Base-by-base conservation (phyloP, 371 early-diverging fungal species). In the Syncephalis plumigaleata region DNA sequence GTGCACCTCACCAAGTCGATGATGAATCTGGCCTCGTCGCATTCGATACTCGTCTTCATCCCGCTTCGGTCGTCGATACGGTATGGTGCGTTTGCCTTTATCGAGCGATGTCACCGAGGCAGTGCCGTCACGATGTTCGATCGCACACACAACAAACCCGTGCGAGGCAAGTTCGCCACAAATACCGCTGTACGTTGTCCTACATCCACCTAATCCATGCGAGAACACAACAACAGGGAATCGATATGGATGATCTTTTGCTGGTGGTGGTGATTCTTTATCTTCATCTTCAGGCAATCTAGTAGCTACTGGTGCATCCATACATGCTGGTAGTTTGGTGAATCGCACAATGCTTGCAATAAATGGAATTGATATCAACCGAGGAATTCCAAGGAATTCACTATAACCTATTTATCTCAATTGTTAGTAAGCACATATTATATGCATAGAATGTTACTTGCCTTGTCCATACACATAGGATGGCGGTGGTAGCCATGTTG, bases 51-150 rank as follows among this genome's bases (percentile, higher is more conserved):
- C 48, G 8, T 39, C 51, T 16, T 44, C 45, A 7, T 49, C 56
- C 7, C 49, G 52, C 17, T 49, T 53, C 20, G 56, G 53, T 2
- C 45, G 22, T n/a, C 49, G 48, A 27, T 56, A 55, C 27, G 53
- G 50, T 15, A 42, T 37, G 11, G 51, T 47, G 52, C 42, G 55
- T 47, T 48, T 38, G 22, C 47, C 51, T 15, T 55, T 50, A 2
- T 42, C 27, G 9, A 43, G 42, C 18, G 43, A 40, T 1, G 60
- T 54, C 11, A 55, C 36, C 20, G 63, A 58, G 0, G 60, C 77
- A 9, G 65, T 58, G 2, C 66, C 59, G 46, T 74, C 74, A 8
- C 68, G 61, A 47, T 73, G 73, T 50, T 74, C 77, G 31, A 73
- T 54, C 7, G 73, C 64, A 5, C 60, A 55, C 1, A 72, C 74